phyloP scores from a whole-genome alignment of 495 filamentous ascomycete genomes.

The Aspergillus avenaceus region DNA sequence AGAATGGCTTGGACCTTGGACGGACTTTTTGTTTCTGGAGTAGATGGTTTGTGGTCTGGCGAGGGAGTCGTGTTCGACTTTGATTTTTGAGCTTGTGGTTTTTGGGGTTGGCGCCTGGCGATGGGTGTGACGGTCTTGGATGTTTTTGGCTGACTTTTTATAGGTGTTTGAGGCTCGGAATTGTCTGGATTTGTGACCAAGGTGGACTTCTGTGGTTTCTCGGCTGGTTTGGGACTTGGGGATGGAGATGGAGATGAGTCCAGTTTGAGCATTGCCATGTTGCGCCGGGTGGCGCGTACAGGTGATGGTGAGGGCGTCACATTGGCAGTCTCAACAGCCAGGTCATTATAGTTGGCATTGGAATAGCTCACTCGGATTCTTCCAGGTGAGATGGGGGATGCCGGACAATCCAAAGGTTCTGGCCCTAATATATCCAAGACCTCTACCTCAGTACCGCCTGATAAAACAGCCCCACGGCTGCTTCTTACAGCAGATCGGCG shows the following conservation, averaged over 20 bases:
- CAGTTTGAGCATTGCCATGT: not conserved
- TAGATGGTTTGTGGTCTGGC: not conserved
- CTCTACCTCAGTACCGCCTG: constrained; percentile 13
- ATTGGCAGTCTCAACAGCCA: not conserved
- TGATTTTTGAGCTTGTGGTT: not conserved
- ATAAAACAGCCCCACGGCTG: constrained; percentile 8
- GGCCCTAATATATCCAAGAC: constrained; percentile 3
- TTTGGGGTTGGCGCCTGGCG: not conserved
- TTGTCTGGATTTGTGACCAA: constrained; percentile 2
- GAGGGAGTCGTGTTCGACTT: not conserved
- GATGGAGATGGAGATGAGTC: not conserved
- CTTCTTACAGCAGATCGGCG: constrained; percentile 7
- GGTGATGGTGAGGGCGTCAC: constrained; percentile 2
- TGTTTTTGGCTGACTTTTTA: not conserved
- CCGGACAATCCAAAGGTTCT: constrained; percentile 7
- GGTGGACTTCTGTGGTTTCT: constrained; percentile 19
- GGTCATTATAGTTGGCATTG: constrained; percentile 10
- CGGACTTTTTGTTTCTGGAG: not conserved
- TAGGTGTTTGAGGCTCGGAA: not conserved
- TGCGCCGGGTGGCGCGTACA: constrained; percentile 1
- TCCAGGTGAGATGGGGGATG: not conserved
- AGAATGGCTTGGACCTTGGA: constrained; percentile 1
- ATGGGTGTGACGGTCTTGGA: not conserved
- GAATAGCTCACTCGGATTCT: constrained; percentile 22
- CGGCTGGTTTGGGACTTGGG: constrained; percentile 1